Evolutionary conservation across 2,329 filamentous ascomycete species (phyloP).

Genomic region (Monilinia vaccinii-corymbosi): DNA sequence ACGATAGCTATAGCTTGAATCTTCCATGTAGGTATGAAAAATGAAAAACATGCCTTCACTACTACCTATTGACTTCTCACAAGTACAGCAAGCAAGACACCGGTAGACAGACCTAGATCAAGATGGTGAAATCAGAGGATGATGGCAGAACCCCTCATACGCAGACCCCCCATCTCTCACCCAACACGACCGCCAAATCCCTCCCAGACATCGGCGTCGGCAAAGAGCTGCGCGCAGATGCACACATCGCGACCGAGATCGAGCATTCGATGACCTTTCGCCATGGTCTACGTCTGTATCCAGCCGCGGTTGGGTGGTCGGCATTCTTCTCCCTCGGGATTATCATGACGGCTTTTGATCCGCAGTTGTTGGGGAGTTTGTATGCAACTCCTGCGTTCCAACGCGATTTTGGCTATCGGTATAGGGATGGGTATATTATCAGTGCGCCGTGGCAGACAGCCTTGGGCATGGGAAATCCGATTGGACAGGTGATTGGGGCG

Average conservation of each 20-base stretch:
- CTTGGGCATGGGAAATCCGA: conserved; percentile 22
- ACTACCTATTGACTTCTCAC: background rate
- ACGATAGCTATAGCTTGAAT: background rate
- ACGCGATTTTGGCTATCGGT: conserved; percentile 15
- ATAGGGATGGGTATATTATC: conserved; percentile 18
- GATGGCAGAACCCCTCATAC: too few species aligned
- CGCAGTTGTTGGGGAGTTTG: conserved; percentile 20
- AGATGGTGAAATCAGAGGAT: background rate
- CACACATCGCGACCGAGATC: conserved; percentile 13
- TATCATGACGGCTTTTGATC: conserved; percentile 23
- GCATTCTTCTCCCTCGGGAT: conserved; percentile 22
- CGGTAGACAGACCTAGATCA: background rate
- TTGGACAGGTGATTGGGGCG: conserved; percentile 30
- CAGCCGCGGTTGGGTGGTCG: conserved; percentile 20
- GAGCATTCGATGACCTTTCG: conserved; percentile 20
- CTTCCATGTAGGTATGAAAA: too few species aligned
- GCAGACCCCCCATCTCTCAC: too few species aligned
- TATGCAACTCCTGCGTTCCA: conserved; percentile 24
- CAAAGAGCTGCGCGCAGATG: background rate
- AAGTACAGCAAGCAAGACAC: too few species aligned
- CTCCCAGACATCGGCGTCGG: background rate
- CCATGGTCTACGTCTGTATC: conserved; percentile 18
- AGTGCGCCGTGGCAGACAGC: conserved; percentile 24
- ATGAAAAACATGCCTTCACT: too few species aligned
- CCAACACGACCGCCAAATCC: background rate